These are phyloP conservation scores for Stipa capillata DNA, from an alignment of 176 grass and related monocot species.

Conservation along the genomic window DNA sequence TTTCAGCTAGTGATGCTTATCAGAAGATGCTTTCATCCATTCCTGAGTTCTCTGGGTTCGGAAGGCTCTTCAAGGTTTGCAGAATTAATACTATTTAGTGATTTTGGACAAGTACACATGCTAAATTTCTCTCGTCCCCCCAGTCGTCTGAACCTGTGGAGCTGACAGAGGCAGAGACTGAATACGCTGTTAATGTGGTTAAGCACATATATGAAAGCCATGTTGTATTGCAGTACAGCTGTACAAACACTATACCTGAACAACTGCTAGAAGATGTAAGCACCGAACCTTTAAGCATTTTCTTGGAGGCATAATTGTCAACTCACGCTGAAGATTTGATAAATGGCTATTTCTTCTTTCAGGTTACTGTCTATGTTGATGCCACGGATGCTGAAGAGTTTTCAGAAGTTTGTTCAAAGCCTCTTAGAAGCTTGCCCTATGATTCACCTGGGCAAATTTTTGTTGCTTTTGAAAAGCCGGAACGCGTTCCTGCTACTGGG, in stretches of 20 bases:
- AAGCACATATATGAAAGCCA: conserved; percentile 84
- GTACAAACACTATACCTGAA: conserved; percentile 83
- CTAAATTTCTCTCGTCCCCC: conserved; percentile 20
- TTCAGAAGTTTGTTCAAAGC: conserved; percentile 63
- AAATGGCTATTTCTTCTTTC: conserved; percentile 26
- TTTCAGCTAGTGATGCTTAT: conserved; percentile 70
- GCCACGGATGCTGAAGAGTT: conserved; percentile 82
- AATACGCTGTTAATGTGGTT: conserved; percentile 86
- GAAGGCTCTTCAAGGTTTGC: conserved; percentile 84
- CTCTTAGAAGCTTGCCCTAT: conserved; percentile 67
- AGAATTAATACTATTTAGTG: neutral
- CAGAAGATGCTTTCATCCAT: conserved; percentile 90
- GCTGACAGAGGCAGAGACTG: conserved; percentile 90
- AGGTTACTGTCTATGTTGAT: conserved; percentile 88
- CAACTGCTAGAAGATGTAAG: conserved; percentile 90
- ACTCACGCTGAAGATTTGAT: neutral
- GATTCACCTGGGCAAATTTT: conserved; percentile 83
- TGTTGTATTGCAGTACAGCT: conserved; percentile 92
- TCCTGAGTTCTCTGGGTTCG: conserved; percentile 77
- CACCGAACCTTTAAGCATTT: neutral
- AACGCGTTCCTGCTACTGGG: conserved; percentile 58
- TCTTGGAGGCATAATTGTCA: conserved; percentile 7
- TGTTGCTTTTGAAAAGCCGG: conserved; percentile 91
- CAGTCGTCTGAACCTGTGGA: conserved; percentile 85
- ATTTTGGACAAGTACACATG: conserved; percentile 3